Base-by-base conservation (phyloP, 2,329 filamentous ascomycete genomes). In the Pseudopyricularia javanii region DNA sequence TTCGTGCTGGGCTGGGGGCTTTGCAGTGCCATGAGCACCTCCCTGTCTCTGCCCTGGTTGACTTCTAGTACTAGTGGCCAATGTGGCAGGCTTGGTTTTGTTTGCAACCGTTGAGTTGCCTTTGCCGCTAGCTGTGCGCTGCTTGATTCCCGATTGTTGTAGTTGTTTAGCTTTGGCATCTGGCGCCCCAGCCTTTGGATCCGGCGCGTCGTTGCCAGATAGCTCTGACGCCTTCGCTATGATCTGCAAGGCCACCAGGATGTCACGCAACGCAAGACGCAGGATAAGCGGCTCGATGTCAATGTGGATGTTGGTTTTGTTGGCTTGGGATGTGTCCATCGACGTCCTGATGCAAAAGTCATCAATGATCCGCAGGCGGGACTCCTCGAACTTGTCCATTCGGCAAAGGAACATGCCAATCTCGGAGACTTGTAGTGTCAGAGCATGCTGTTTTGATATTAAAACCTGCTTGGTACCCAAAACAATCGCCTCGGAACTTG, bases 361-460 rank as follows among this genome's bases (percentile, higher is more conserved):
- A 63, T 99, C 94, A 32, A 99, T 80, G 56, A 99, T 95, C 17
- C 93, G 83, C 48, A 98, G 76, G 35, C 89, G 82, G 40, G 85
- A 91, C 3, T 87, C 90, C 59, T 98, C 91, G 60, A 97, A 97
- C 57, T 84, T 88, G 67, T 99, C 94, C 93, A 99, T 98, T 12
- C 93, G 86, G 64, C 94, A 98, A 32, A 98, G 69, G 66, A 96
- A 99, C 93, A 99, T 98, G 60, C 93, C 93, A 52, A 97, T 80
- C 63, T 97, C 85, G 7, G 89, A 91, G 3, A 98, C 82, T 63
- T 98, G 91, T 63, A 99, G 78, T 1, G 93, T 96, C 59, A 94
- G 78, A 8, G 91, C 88, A 70, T 97, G 89, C 66, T 98, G 94
- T 61, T 95, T 87, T 2, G 91, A 95, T 11, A 97, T 76, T 2